Base-by-base conservation (phyloP, 2,329 filamentous ascomycete species). In the Trichoderma aggressivum region DNA sequence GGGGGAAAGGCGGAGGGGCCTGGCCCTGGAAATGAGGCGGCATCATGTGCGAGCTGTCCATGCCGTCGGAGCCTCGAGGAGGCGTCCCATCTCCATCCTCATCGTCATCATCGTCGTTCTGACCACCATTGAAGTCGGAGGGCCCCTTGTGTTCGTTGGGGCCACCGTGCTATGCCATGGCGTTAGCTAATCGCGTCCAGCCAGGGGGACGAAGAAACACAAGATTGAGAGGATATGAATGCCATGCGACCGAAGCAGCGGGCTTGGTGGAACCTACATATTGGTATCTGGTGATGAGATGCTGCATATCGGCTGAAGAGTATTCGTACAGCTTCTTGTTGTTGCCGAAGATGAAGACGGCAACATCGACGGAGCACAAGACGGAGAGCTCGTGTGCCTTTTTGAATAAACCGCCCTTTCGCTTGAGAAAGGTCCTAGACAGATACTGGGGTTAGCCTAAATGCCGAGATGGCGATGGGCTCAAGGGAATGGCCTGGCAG, bases 271-370 rank as follows among this genome's bases (percentile, higher is more conserved):
- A 65, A 89, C 94, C 78, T 85, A 98, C 95, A 82, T 94, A 97
- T 89, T 94, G 91, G 80, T 97, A 97, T 80, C 94, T 89, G 65
- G 89, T 88, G 75, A 99, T 90, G 63, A 97, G 92, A 74, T 98
- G 94, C 80, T 91, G 91, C 88, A 99, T 97, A 81, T 98, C 94
- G 76, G 90, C 87, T 21, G 95, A 98, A 14, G 94, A 98, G 81
- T 97, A 99, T 82, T 99, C 94, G 82, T 98, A 98, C 30, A 99
- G 88, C 84, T 98, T 98, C 87, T 98, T 99, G 83, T 99, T 99
- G 84, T 93, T 94, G 74, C 95, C 95, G 79, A 98, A 98, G 78
- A 99, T 98, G 81, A 99, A 96, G 78, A 99, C 96, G 53, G 96
- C 96, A 76, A 99, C 96, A 81, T 99, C 96, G 80, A 99, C 96